Percentiles rank a stretch among this genome's conserved stretches.
Conservation (phyloP, 2,329 filamentous ascomycete genomes). For the Fusarium annulatum region DNA sequence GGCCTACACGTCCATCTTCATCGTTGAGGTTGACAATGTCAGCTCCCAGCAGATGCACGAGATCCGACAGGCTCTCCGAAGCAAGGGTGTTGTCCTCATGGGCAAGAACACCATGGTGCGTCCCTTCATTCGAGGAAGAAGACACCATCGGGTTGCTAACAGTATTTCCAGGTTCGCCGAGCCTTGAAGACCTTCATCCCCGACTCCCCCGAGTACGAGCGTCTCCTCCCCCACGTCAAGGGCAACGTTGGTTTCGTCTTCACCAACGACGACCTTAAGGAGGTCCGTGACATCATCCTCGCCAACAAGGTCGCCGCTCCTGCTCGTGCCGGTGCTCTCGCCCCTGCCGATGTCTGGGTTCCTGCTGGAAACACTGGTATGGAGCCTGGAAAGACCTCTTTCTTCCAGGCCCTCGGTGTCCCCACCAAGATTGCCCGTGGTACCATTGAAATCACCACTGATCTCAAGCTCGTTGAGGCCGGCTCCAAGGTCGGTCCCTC, state of each 20-base stretch:
- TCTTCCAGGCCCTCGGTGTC: slow-evolving; percentile 99
- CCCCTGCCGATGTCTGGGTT: slow-evolving; percentile 91
- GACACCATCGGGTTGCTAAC: slow-evolving; percentile 28
- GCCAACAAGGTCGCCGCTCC: slow-evolving; percentile 97
- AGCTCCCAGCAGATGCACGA: slow-evolving; percentile 99
- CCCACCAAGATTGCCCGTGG: slow-evolving; percentile 99
- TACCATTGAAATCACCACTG: slow-evolving; percentile 99
- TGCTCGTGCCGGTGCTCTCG: slow-evolving; percentile 96
- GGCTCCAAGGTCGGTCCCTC: slow-evolving; percentile 96
- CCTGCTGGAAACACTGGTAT: slow-evolving; percentile 99
- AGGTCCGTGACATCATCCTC: slow-evolving; percentile 91
- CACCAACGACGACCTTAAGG: slow-evolving; percentile 97
- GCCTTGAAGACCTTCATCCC: slow-evolving; percentile 93
- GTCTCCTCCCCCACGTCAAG: slow-evolving; percentile 93
- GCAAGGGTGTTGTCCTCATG: slow-evolving; percentile 96
- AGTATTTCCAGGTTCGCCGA: slow-evolving; percentile 78
- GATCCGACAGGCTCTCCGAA: slow-evolving; percentile 92
- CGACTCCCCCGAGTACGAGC: slow-evolving; percentile 97
- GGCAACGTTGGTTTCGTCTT: slow-evolving; percentile 99
- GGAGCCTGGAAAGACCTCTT: slow-evolving; percentile 99
- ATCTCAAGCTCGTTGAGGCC: slow-evolving; percentile 97
- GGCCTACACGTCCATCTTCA: slow-evolving; percentile 97
- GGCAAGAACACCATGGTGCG: slow-evolving; percentile 99
- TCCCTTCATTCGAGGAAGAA: neutral
- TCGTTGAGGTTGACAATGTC: slow-evolving; percentile 99